A percentile compares a stretch with the other conserved stretches of the same genome.
These are phyloP conservation scores for Salix caprea DNA, from an alignment of 345 rosid species.

Conservation along the genomic window DNA sequence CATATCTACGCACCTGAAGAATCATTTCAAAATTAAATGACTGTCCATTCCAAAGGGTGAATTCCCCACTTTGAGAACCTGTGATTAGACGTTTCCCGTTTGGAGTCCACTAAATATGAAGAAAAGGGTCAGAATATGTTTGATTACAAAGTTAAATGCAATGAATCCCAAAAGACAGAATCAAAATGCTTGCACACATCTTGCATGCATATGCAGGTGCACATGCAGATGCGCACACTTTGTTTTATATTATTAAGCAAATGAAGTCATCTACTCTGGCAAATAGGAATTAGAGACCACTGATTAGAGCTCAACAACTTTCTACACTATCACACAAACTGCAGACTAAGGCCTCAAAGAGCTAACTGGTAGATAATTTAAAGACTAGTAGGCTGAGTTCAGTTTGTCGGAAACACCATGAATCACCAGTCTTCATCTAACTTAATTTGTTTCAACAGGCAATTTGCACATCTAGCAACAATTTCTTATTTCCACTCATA, in stretches of 20 bases:
- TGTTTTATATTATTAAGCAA: neutral
- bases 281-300: neutral
- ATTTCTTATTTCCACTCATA: neutral
- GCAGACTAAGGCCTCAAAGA: neutral
- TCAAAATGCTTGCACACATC: neutral
- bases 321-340: neutral
- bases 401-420: neutral
- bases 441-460: neutral
- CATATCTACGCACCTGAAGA: conserved; percentile 59
- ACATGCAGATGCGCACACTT: neutral
- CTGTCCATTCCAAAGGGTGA: conserved; percentile 98
- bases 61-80: conserved; percentile 96
- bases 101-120: conserved; percentile 80
- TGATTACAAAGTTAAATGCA: neutral
- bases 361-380: neutral
- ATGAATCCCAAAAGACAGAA: neutral
- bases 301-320: neutral
- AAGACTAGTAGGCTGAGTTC: neutral
- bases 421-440: neutral
- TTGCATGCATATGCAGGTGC: neutral
- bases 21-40: conserved; percentile 97
- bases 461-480: neutral
- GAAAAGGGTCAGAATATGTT: conserved; percentile 23
- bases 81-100: conserved; percentile 94
- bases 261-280: neutral